Evolutionary conservation across 345 rosid species (phyloP).

Genomic region (Anastatica hierochuntica): DNA sequence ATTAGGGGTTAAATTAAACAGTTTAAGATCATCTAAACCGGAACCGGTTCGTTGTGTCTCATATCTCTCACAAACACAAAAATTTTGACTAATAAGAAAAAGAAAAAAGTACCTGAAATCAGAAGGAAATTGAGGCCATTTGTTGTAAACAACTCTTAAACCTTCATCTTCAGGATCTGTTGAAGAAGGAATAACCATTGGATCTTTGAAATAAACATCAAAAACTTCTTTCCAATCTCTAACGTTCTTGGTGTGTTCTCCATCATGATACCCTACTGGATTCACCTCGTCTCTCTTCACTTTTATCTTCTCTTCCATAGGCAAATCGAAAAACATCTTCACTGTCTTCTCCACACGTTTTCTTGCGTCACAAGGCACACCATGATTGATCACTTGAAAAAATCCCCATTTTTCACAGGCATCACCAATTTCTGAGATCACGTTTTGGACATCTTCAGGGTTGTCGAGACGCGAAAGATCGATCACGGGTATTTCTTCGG

Average conservation of each 20-base stretch:
- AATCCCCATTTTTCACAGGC: conserved; percentile 59
- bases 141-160: conserved; percentile 31
- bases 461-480: conserved; percentile 27
- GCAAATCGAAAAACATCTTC: conserved; percentile 36
- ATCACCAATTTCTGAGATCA: conserved; percentile 32
- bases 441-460: conserved; percentile 10
- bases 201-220: conserved; percentile 41
- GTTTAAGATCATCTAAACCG: neutral
- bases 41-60: too few relatives aligned
- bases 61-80: neutral
- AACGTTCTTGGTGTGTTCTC: conserved; percentile 56
- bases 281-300: conserved; percentile 42
- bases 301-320: conserved; percentile 41
- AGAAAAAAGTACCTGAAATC: conserved; percentile 32
- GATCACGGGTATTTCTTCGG: conserved; percentile 40
- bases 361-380: conserved; percentile 30
- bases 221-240: conserved; percentile 68
- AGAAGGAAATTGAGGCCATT: conserved; percentile 48
- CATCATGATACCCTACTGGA: conserved; percentile 48
- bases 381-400: conserved; percentile 45
- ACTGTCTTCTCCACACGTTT: conserved; percentile 21
- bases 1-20: too few relatives aligned
- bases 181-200: conserved; percentile 41
- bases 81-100: neutral
- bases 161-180: conserved; percentile 29